Percentiles rank a stretch among this genome's conserved stretches.
phyloP scores from a whole-genome alignment of 2,329 filamentous ascomycete genomes.

The Alternaria sp. region DNA sequence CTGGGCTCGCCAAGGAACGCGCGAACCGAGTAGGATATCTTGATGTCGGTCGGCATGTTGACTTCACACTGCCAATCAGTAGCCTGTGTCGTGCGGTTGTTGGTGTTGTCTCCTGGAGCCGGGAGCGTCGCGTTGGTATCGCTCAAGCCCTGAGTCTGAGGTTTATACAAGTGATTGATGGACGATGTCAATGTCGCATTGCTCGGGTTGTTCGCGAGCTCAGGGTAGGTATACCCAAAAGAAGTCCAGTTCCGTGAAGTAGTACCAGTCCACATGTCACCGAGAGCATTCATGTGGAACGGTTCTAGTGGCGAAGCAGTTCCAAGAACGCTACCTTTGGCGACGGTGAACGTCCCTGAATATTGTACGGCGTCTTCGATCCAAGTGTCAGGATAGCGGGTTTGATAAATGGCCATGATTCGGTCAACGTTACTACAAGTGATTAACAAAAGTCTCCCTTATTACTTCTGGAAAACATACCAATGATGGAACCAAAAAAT shows the following conservation, averaged over 20 bases:
- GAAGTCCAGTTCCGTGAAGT: constrained; percentile 41
- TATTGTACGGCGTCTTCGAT: constrained; percentile 35
- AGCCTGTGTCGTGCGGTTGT: constrained; percentile 28
- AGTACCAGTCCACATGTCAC: constrained; percentile 43
- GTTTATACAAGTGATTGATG: constrained; percentile 42
- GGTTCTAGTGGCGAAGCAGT: constrained; percentile 36
- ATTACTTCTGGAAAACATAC: constrained; percentile 9
- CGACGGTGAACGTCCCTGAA: constrained; percentile 36
- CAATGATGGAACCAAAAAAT: constrained; percentile 48
- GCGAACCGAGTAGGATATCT: constrained; percentile 45
- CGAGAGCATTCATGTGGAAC: constrained; percentile 46
- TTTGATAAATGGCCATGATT: constrained; percentile 39
- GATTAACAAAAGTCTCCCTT: constrained; percentile 8
- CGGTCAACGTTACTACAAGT: constrained; percentile 36
- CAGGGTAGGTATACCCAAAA: constrained; percentile 49
- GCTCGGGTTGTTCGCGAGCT: constrained; percentile 35
- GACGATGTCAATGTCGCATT: constrained; percentile 41
- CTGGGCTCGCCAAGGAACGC: constrained; percentile 43
- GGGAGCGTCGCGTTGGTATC: constrained; percentile 27
- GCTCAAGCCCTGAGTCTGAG: constrained; percentile 37
- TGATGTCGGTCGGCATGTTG: constrained; percentile 45
- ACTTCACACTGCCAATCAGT: constrained; percentile 44
- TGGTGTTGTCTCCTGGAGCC: constrained; percentile 7
- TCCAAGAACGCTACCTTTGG: constrained; percentile 31
- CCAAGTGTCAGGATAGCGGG: constrained; percentile 47